Percentiles rank a stretch among this genome's conserved stretches.
Evolutionary conservation across 768 basidiomycete genomes (phyloP).

Genomic region (Arthromyces matolae): DNA sequence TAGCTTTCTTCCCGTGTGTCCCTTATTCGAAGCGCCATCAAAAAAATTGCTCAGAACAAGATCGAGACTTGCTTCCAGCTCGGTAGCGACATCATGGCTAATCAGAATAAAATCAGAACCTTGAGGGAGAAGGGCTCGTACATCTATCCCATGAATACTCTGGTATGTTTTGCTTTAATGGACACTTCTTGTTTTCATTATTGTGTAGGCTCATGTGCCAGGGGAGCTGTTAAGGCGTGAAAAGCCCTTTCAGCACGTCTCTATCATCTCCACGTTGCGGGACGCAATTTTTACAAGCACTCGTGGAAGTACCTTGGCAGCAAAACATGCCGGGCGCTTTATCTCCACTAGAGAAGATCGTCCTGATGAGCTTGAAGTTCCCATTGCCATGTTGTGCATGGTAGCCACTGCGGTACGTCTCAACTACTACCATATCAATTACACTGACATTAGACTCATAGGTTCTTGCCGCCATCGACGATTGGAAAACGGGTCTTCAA

Average conservation of each 20-base stretch:
- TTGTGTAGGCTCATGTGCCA: too few relatives aligned
- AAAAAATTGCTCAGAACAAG: not conserved
- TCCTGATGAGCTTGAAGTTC: slow-evolving; percentile 1
- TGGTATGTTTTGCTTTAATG: too few relatives aligned
- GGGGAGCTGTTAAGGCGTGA: not conserved
- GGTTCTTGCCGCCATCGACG: slow-evolving; percentile 1
- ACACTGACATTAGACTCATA: not conserved
- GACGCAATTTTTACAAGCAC: slow-evolving; percentile 1
- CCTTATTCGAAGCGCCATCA: not conserved
- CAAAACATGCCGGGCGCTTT: slow-evolving; percentile 3
- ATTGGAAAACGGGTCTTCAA: not conserved
- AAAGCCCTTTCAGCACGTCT: not conserved
- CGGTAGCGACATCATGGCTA: too few relatives aligned
- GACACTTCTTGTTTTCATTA: too few relatives aligned
- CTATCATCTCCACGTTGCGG: not conserved
- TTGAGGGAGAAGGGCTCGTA: not conserved
- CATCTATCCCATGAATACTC: too few relatives aligned
- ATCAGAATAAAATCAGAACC: not conserved
- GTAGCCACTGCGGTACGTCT: slow-evolving; percentile 2
- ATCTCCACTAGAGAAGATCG: not conserved
- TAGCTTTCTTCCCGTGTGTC: not conserved
- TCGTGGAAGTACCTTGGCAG: not conserved
- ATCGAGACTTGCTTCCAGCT: not conserved
- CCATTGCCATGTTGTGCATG: not conserved
- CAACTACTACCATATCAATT: not conserved